Evolutionary conservation across 2,329 filamentous ascomycete species (phyloP).

Genomic region (Bipolaris gigantea): DNA sequence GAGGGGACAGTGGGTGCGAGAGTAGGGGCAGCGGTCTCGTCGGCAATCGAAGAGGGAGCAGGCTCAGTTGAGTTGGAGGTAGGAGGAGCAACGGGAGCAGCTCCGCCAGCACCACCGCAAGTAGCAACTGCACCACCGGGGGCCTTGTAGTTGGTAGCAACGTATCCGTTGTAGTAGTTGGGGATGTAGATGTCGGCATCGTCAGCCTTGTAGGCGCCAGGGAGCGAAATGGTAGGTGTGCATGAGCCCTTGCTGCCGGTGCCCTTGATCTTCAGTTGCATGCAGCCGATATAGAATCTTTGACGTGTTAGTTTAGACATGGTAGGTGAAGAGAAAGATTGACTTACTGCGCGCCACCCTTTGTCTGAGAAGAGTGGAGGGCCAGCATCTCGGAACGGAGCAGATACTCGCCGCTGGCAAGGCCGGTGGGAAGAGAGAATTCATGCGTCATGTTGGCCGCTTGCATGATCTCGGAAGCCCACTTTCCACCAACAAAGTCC

Average conservation of each 20-base stretch:
- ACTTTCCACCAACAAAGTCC: conserved; percentile 32
- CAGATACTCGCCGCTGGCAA: conserved; percentile 46
- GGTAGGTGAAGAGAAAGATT: no score
- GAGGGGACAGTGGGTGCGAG: conserved; percentile 3
- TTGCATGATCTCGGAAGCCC: conserved; percentile 43
- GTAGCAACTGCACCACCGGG: conserved; percentile 34
- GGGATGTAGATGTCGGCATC: conserved; percentile 43
- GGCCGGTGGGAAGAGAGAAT: conserved; percentile 46
- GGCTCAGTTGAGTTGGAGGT: conserved; percentile 14
- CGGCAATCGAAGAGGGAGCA: not conserved
- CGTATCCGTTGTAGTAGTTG: conserved; percentile 42
- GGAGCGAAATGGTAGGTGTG: conserved; percentile 46
- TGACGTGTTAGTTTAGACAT: no score
- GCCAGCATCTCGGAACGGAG: conserved; percentile 53
- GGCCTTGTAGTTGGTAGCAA: conserved; percentile 32
- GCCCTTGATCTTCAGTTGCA: conserved; percentile 49
- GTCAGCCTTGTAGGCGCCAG: conserved; percentile 42
- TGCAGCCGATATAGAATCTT: conserved; percentile 48
- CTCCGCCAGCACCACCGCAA: conserved; percentile 29
- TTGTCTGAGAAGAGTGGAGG: conserved; percentile 45
- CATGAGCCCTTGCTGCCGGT: conserved; percentile 42
- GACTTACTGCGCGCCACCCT: conserved; percentile 40
- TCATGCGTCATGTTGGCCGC: conserved; percentile 42
- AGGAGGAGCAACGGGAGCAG: conserved; percentile 13
- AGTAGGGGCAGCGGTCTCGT: not conserved